phyloP scores from a whole-genome alignment of 2,329 filamentous ascomycete genomes.

The Parafenestella ontariensis region DNA sequence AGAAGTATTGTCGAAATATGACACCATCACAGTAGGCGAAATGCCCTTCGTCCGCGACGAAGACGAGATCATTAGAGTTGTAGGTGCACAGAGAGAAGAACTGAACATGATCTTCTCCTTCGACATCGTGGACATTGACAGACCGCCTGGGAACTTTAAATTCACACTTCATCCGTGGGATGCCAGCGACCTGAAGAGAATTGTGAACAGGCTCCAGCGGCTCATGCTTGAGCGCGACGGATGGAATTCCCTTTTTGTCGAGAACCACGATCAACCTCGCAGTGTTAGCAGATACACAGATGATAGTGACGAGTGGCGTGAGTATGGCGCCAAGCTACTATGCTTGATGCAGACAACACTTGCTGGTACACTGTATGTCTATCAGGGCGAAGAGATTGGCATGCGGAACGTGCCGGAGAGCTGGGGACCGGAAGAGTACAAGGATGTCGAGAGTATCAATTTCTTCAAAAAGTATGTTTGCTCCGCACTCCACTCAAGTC shows the following conservation, averaged over 20 bases:
- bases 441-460: constrained; percentile 63
- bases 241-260: constrained; percentile 60
- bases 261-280: constrained; percentile 63
- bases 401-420: constrained; percentile 56
- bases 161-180: constrained; percentile 44
- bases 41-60: constrained; percentile 63
- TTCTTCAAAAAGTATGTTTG: constrained; percentile 55
- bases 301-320: constrained; percentile 56
- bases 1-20: constrained; percentile 65
- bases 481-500: too few relatives aligned
- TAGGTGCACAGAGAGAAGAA: constrained; percentile 56
- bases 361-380: constrained; percentile 58
- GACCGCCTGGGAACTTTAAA: constrained; percentile 47
- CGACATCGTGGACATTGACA: constrained; percentile 51
- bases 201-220: constrained; percentile 44
- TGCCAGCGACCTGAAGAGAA: constrained; percentile 41
- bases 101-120: constrained; percentile 73
- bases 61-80: constrained; percentile 56
- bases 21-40: constrained; percentile 70
- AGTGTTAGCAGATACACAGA: constrained; percentile 57
- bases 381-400: constrained; percentile 61
- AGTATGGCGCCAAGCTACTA: constrained; percentile 57
- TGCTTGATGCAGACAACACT: constrained; percentile 58
- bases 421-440: constrained; percentile 57
- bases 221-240: constrained; percentile 49